Conservation (phyloP, 768 basidiomycete species). For the Agaricus blazei region DNA sequence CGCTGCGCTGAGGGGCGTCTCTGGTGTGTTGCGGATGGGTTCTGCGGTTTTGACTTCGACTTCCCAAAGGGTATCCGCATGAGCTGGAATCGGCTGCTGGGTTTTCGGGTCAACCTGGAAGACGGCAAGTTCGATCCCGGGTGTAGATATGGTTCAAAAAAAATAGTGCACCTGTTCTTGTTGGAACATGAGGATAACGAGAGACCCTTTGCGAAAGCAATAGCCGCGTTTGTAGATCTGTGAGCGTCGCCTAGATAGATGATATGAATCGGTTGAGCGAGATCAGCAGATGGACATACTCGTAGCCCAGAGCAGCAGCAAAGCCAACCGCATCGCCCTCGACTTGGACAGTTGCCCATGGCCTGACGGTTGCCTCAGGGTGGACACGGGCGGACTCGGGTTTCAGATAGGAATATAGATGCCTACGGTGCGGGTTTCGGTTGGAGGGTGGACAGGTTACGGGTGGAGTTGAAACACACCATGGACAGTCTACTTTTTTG, state of each 20-base stretch:
- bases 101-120: slow-evolving; percentile 71
- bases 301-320: slow-evolving; percentile 74
- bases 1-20: slow-evolving; percentile 63
- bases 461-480: slow-evolving; percentile 35
- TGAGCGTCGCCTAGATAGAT: slow-evolving; percentile 44
- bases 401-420: slow-evolving; percentile 74
- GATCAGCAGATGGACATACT: slow-evolving; percentile 28
- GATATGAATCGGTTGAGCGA: neutral
- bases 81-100: slow-evolving; percentile 71
- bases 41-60: slow-evolving; percentile 83
- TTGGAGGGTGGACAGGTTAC: neutral
- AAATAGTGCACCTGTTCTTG: slow-evolving; percentile 61
- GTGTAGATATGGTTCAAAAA: slow-evolving; percentile 1
- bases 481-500: slow-evolving; percentile 43
- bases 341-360: slow-evolving; percentile 78
- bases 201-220: slow-evolving; percentile 61
- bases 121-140: slow-evolving; percentile 1
- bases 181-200: slow-evolving; percentile 81
- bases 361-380: slow-evolving; percentile 82
- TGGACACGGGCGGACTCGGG: slow-evolving; percentile 81
- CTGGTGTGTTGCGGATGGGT: slow-evolving; percentile 74
- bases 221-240: slow-evolving; percentile 84
- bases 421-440: slow-evolving; percentile 34
- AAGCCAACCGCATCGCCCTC: slow-evolving; percentile 77
- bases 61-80: slow-evolving; percentile 79